Evolutionary conservation across 352 stramenopile genomes (phyloP), one percentile per base, ranked within the genome.

Genomic region (Phytophthora constricta): DNA sequence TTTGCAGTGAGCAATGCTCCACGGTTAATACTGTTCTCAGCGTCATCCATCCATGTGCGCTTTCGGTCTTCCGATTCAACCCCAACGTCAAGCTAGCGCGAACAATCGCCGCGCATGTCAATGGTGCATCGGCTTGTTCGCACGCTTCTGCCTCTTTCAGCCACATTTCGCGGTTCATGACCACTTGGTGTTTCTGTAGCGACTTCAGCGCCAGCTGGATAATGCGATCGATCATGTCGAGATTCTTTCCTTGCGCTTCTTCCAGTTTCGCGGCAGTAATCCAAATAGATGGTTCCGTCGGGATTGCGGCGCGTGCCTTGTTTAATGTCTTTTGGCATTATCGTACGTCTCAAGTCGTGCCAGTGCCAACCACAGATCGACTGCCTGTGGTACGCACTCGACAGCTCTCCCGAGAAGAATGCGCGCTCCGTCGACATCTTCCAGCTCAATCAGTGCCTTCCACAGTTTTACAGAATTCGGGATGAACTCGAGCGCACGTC

Each of bases 241-340:
- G 56, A 39, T 97, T 91, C 56, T 97, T 96, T 3, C 92, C 87
- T 72, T 99, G 95, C 0, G 95, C 96, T 86, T 99, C 98, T 79
- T 99, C 98, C 16, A 99, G 80, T 72, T 99, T 99, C 2, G 97
- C 97, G 14, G 98, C 98, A 3, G 97, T 98, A 62, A 99, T 98
- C 97, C 98, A 99, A 71, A 99, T 98, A 16, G 90, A 89, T 19
- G 96, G 91, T 55, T 99, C 98, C 0, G 92, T 98, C 1, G 98
- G 97, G 13, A 99, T 92, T 16, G 93, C 93, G 19, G 96, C 87
- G 37, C 95, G 84, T 11, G 93, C 93, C 49, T 97, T 96, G 68
- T 99, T 99, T 8, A 99, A 76, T 20, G 98, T 98, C 55, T 95
- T 97, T 98, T 96, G 3, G 98, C 98, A 65, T 99, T 98, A 41